Percentiles rank a stretch among this genome's conserved stretches.
Conservation (phyloP, 441 rosid species). For the Adansonia grandidieri region DNA sequence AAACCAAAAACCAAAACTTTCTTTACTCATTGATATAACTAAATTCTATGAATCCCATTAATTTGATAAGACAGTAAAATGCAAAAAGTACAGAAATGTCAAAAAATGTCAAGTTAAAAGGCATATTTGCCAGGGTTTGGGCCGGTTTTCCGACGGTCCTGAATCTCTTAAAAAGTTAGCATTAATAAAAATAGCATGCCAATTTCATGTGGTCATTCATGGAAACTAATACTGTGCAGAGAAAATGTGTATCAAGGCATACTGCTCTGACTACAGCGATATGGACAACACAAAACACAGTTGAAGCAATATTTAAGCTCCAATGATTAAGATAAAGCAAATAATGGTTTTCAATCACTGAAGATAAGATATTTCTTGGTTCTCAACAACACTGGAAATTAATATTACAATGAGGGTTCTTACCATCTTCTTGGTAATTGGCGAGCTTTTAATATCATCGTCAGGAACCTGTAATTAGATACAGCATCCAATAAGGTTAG, state of each 20-base stretch:
- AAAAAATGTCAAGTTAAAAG: neutral
- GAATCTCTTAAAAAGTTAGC: neutral
- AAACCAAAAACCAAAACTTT: neutral
- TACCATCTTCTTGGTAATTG: constrained; percentile 75
- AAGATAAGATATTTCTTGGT: neutral
- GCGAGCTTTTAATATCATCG: constrained; percentile 44
- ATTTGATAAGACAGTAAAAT: neutral
- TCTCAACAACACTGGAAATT: neutral
- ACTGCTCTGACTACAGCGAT: neutral
- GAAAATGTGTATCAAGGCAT: neutral
- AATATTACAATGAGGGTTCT: constrained; percentile 12
- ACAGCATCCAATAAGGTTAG: neutral
- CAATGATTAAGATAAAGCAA: neutral
- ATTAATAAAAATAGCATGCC: neutral
- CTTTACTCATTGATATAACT: neutral
- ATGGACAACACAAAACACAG: neutral
- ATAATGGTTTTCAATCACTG: neutral
- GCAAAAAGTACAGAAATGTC: neutral
- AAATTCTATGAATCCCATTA: neutral
- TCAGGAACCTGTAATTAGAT: constrained; percentile 48
- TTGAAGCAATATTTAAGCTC: constrained; percentile 5
- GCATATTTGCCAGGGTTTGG: neutral
- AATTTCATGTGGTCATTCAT: neutral
- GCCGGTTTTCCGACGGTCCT: neutral
- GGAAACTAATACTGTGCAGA: neutral